Conservation (phyloP, 2,329 filamentous ascomycete genomes). For the Penicillium corylophilum region DNA sequence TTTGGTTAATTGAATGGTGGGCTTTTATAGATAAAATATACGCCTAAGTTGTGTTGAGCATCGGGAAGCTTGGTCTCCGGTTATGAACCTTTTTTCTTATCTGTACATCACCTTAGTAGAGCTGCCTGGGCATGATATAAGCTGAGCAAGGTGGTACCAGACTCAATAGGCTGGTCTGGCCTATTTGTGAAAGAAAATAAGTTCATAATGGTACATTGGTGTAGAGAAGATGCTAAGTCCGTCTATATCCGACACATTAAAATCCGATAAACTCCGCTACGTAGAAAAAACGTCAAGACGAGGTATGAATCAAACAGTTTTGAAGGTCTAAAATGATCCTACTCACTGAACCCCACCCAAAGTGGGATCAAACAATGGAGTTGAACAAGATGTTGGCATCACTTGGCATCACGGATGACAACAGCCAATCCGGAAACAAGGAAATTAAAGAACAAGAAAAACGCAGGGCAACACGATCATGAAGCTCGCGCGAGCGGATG, state of each 20-base stretch:
- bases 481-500: slow-evolving; percentile 17
- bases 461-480: slow-evolving; percentile 15
- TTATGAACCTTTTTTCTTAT: not conserved
- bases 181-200: not conserved
- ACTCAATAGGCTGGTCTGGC: not conserved
- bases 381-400: slow-evolving; percentile 18
- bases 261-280: not conserved
- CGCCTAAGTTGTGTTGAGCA: not conserved
- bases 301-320: not conserved
- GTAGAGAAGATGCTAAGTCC: not conserved
- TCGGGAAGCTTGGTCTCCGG: not conserved
- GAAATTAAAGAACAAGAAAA: slow-evolving; percentile 18
- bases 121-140: not conserved
- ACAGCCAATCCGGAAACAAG: slow-evolving; percentile 11
- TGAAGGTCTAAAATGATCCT: slow-evolving; percentile 9
- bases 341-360: slow-evolving; percentile 12
- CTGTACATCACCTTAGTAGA: not conserved
- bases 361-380: slow-evolving; percentile 8
- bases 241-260: not conserved
- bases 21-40: not conserved
- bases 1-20: not conserved
- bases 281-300: not conserved
- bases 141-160: not conserved
- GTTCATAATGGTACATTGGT: not conserved
- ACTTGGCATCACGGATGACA: slow-evolving; percentile 20